These are phyloP conservation scores for Eimeria acervulina DNA, from an alignment of 169 alveolate species.

Conservation along the genomic window DNA sequence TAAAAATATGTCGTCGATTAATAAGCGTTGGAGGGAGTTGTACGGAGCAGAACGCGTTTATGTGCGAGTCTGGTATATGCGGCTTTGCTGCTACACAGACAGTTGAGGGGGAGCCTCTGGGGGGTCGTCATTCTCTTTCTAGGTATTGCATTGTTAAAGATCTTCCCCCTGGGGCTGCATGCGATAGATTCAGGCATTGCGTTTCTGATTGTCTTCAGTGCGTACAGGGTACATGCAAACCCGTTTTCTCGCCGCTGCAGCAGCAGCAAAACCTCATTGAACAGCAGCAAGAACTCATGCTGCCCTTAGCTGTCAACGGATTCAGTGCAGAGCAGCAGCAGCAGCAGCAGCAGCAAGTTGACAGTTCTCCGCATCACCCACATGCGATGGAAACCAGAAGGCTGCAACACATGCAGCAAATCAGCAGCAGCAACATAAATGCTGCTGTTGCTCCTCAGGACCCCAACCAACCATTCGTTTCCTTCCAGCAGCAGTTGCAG, in stretches of 20 bases:
- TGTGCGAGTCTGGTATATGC: slow-evolving; percentile 55
- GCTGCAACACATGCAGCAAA: background rate
- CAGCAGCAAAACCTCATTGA: slow-evolving; percentile 20
- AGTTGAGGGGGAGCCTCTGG: slow-evolving; percentile 43
- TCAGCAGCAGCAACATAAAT: background rate
- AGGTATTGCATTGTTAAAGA: slow-evolving; percentile 36
- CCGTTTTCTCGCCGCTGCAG: slow-evolving; percentile 16
- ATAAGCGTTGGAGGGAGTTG: slow-evolving; percentile 53
- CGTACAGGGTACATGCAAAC: slow-evolving; percentile 41
- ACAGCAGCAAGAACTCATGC: slow-evolving; percentile 36
- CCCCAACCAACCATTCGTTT: background rate
- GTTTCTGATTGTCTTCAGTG: slow-evolving; percentile 48
- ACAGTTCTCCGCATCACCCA: background rate
- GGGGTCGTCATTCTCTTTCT: slow-evolving; percentile 49
- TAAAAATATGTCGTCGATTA: slow-evolving; percentile 17
- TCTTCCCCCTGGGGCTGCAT: slow-evolving; percentile 47
- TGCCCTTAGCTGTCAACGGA: slow-evolving; percentile 44
- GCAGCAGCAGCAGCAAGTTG: background rate
- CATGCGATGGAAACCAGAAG: background rate
- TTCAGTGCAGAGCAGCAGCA: slow-evolving; percentile 34
- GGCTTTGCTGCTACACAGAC: slow-evolving; percentile 36
- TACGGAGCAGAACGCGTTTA: slow-evolving; percentile 46
- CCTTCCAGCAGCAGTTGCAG: background rate
- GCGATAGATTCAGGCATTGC: slow-evolving; percentile 52
- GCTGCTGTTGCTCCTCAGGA: background rate